Evolutionary conservation across 2,329 filamentous ascomycete species (phyloP).

Genomic region (Ilyonectria mors-panacis): DNA sequence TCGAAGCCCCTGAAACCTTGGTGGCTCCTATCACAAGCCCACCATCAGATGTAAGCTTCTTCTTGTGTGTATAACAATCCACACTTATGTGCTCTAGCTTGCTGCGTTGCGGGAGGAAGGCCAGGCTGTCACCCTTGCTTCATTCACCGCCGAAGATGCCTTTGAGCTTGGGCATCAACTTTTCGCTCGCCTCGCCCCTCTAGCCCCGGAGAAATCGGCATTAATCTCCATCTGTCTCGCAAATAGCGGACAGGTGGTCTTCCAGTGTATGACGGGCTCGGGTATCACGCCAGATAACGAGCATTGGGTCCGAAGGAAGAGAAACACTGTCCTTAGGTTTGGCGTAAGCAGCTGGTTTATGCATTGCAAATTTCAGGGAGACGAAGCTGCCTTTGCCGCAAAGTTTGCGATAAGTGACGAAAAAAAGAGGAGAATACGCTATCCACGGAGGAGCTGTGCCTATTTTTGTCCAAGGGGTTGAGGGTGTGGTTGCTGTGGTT

Average conservation of each 20-base stretch:
- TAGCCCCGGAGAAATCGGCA: background rate
- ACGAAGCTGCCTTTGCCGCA: constrained; percentile 8
- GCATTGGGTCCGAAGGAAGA: constrained; percentile 19
- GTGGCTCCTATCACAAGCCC: background rate
- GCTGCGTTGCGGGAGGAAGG: constrained; percentile 5
- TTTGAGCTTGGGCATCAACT: constrained; percentile 12
- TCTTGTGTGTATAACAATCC: background rate
- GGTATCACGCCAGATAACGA: constrained; percentile 10
- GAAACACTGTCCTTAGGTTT: constrained; percentile 13
- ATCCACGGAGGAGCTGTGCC: constrained; percentile 12
- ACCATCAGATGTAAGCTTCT: background rate
- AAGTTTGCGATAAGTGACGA: constrained; percentile 10
- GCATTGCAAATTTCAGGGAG: constrained; percentile 14
- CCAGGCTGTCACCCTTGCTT: constrained; percentile 8
- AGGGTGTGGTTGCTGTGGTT: constrained; percentile 7
- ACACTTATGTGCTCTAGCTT: background rate
- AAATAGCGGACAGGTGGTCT: background rate
- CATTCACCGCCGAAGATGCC: constrained; percentile 19
- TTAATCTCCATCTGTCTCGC: background rate
- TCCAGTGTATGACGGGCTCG: background rate
- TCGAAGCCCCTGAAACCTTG: constrained; percentile 53
- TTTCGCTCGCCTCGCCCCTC: constrained; percentile 9
- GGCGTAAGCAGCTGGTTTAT: constrained; percentile 18
- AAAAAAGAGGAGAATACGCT: constrained; percentile 6
- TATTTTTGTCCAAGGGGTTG: constrained; percentile 15